Conservation (phyloP, 768 basidiomycete genomes). For the Suillus sp. region DNA sequence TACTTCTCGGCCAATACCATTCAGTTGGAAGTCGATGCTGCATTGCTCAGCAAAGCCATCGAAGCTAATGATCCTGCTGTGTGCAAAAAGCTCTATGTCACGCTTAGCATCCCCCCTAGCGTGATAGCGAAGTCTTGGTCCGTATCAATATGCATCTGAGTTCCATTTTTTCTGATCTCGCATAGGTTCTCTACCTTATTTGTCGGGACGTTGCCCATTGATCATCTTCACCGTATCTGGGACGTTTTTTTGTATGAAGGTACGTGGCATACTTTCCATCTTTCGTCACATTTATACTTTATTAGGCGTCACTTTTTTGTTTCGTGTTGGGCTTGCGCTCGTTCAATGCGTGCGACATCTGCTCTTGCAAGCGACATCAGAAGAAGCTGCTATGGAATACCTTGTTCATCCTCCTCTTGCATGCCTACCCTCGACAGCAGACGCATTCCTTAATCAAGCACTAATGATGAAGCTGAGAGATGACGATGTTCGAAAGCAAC, state of each 20-base stretch:
- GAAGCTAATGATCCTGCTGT: conserved; percentile 59
- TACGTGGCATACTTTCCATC: conserved; percentile 31
- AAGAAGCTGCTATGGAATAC: conserved; percentile 47
- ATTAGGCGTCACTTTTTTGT: conserved; percentile 71
- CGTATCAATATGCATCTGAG: conserved; percentile 19
- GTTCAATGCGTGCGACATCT: conserved; percentile 59
- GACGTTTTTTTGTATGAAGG: conserved; percentile 84
- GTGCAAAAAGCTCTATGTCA: conserved; percentile 68
- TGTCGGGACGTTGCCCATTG: conserved; percentile 61
- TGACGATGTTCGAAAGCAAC: conserved; percentile 76
- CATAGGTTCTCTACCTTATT: conserved; percentile 75
- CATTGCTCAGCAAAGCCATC: conserved; percentile 69
- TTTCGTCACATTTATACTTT: background rate
- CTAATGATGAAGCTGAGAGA: conserved; percentile 74
- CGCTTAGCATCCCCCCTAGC: conserved; percentile 59
- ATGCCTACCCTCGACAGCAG: conserved; percentile 61
- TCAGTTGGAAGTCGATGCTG: conserved; percentile 77
- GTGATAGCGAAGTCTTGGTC: conserved; percentile 69
- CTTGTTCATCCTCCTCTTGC: conserved; percentile 53
- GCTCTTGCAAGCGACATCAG: conserved; percentile 52
- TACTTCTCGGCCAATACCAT: conserved; percentile 65
- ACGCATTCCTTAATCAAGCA: conserved; percentile 62
- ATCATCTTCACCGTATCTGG: conserved; percentile 76
- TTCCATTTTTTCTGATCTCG: conserved; percentile 4
- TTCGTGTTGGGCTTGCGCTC: conserved; percentile 73